Base-by-base conservation (phyloP, 306 rosid species). In the Lagenaria siceraria region DNA sequence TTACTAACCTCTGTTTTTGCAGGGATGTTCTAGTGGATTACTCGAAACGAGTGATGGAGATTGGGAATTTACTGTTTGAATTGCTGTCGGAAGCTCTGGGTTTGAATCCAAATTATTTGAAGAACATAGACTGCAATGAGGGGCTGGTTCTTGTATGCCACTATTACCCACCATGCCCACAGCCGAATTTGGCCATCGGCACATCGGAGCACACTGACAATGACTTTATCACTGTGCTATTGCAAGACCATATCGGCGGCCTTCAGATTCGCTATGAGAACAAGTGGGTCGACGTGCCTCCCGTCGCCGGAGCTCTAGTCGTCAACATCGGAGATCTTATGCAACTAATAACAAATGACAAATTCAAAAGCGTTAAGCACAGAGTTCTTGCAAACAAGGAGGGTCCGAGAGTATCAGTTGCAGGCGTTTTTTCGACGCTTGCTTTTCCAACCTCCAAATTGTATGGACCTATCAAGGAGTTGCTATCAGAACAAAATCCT, bases 11-110 rank as follows among this genome's bases (percentile, higher is more conserved):
- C 46, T 31, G 78, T 74, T 74, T n/a, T 11, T 79, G 65, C 82
- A 90, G 90, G 79, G 88, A 87, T 24, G 73, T 76, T 15, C 78
- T 79, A 8, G 31, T 84, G 55, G 88, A 88, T 55, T 88, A 80
- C 76, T 75, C 88, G 14, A 78, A 81, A 59, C 75, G 81, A 83
- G 60, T 84, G 54, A 35, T 22, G 19, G 24, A 33, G 46, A 61
- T 92, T 54, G 91, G 88, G 64, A n/a, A 13, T 27, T 21, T 38
- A 15, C 3, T 38, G 17, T 56, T 49, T n/a, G 22, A 27, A 35
- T 13, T 48, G 40, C 33, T 69, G 52, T 82, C 86, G 3, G 88
- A 85, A 53, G 82, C 81, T 25, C 54, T 80, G 7, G 84, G 82
- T 2, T 69, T 86, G 38, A 25, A 75, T 22, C 66, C 84, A 19